Percentiles rank a stretch among this genome's conserved stretches.
These are phyloP conservation scores for Drechslerella dactyloides DNA, from an alignment of 2,329 filamentous ascomycete genomes.

Conservation along the genomic window DNA sequence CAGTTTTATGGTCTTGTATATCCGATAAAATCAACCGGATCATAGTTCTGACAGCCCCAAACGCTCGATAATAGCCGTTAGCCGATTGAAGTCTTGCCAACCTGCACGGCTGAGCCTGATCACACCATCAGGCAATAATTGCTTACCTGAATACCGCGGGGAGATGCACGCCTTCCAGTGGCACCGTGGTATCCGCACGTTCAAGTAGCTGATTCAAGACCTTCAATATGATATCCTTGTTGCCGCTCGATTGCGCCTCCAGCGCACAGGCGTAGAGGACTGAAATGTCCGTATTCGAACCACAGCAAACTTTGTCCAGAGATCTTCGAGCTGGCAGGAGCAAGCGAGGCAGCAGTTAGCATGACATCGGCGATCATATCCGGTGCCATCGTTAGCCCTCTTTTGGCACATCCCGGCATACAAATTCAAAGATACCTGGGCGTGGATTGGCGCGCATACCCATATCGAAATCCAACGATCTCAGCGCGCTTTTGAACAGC, in stretches of 20 bases:
- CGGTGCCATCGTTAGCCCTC: not conserved
- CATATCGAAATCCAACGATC: conserved; percentile 64
- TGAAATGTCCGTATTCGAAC: conserved; percentile 64
- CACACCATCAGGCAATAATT: conserved; percentile 62
- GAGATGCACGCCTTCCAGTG: conserved; percentile 64
- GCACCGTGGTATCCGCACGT: conserved; percentile 61
- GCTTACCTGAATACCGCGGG: conserved; percentile 70
- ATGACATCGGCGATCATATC: conserved; percentile 15
- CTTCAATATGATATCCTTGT: conserved; percentile 67
- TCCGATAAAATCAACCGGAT: conserved; percentile 61
- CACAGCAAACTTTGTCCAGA: conserved; percentile 67
- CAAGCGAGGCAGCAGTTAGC: conserved; percentile 32
- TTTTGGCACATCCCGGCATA: not conserved
- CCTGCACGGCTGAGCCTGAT: not conserved
- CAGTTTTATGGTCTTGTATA: conserved; percentile 56
- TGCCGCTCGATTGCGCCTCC: conserved; percentile 72
- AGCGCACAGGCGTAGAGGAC: conserved; percentile 80
- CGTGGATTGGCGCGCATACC: conserved; percentile 58
- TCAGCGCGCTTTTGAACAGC: conserved; percentile 74
- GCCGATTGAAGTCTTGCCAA: conserved; percentile 59
- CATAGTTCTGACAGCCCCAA: conserved; percentile 58
- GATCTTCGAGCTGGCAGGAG: conserved; percentile 65
- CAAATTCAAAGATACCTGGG: not conserved
- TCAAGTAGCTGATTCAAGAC: conserved; percentile 68
- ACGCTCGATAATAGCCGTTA: conserved; percentile 28